phyloP scores from a whole-genome alignment of 208 protist species.

The Acanthamoeba royreba region DNA sequence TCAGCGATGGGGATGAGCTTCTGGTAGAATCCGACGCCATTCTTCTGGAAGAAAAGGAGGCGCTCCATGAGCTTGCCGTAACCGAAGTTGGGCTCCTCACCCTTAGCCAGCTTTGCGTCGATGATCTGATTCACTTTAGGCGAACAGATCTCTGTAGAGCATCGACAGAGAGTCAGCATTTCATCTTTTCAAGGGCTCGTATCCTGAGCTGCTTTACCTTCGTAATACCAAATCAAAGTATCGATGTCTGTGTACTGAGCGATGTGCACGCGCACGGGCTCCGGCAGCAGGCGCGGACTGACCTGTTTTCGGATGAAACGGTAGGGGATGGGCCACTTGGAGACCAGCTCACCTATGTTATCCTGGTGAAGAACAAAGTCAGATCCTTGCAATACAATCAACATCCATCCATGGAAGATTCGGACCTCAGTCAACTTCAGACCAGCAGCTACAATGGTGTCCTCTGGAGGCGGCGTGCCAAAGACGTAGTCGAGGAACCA shows the following conservation, averaged over 20 bases:
- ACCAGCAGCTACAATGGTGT: background rate
- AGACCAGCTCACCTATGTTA: background rate
- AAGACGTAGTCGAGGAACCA: slow-evolving; percentile 22
- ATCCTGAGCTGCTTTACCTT: no score
- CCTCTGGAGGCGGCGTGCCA: background rate
- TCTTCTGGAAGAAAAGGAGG: slow-evolving; percentile 35
- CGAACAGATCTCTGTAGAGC: background rate
- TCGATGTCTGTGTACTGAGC: slow-evolving; percentile 9
- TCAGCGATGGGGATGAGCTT: slow-evolving; percentile 52
- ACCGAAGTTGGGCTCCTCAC: slow-evolving; percentile 52
- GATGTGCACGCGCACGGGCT: background rate
- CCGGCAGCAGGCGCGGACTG: background rate
- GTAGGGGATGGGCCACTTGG: background rate
- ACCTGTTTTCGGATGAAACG: background rate
- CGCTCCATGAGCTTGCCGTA: slow-evolving; percentile 70
- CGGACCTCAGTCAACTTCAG: background rate
- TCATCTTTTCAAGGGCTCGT: no score
- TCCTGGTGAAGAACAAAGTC: no score
- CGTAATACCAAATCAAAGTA: slow-evolving; percentile 39
- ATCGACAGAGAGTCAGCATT: no score
- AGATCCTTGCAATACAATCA: no score
- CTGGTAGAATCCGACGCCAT: background rate
- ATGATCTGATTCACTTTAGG: slow-evolving; percentile 8
- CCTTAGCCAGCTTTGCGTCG: slow-evolving; percentile 15
- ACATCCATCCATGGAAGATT: no score